Base-by-base conservation (phyloP, 441 rosid species). In the Aleurites moluccanus region DNA sequence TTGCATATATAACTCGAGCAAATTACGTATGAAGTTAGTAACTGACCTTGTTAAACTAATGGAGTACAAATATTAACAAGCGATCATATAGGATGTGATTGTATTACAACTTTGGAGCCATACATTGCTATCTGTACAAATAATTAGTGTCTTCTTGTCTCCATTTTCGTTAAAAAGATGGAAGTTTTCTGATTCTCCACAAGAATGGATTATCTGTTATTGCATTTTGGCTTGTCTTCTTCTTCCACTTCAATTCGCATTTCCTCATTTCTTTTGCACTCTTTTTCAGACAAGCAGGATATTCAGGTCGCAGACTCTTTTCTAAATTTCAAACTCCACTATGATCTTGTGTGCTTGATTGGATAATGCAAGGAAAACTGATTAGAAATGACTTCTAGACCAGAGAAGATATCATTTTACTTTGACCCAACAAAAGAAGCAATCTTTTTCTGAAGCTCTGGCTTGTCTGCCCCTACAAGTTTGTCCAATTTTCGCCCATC, bases 401-500 rank as follows among this genome's bases (percentile, higher is more conserved):
- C 5, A 35, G 38, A 35, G 6, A 35, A 35, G 5, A 35, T 35
- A 35, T 35, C 38, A 35, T 35, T 35, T 60, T 30, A 60, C 38
- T 28, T 60, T 15, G 40, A 64, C 2, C 18, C 28, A 15, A 14
- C 6, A 33, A 73, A 15, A 52, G 80, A 84, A 73, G 86, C 84
- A 64, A 83, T 83, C 84, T 86, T 89, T 83, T 78, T 85, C 70
- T 81, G 85, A 57, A 91, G 92, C 85, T 91, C 88, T 63, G 64
- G 70, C 72, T 83, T 80, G 73, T 89, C 81, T 44, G 88, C 88
- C 66, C 94, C 91, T 55, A 86, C 90, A 59, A 84, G 86, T 79
- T 86, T 88, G 82, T 89, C 93, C 16, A 89, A 53, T 78, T 86
- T 86, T 75, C 84, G 78, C 69, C 92, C 90, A 71, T 86, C 84